Base-by-base conservation (phyloP, 2,329 filamentous ascomycete species). In the Neonectria faginata region DNA sequence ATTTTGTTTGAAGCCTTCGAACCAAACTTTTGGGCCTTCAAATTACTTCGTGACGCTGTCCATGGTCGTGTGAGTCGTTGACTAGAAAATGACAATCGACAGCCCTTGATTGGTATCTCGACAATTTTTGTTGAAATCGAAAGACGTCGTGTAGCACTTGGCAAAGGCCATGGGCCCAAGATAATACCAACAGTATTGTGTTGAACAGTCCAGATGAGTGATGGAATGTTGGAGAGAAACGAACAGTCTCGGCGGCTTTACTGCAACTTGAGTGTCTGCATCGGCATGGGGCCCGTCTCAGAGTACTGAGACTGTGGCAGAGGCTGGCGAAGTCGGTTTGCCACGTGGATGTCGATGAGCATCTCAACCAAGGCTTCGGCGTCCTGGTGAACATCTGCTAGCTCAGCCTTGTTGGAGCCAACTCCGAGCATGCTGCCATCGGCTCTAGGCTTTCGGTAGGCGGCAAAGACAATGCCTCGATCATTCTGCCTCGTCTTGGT, bases 381-480 rank as follows among this genome's bases (percentile, higher is more conserved):
- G 66, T 88, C 85, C 22, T 75, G 74, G 62, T 83, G 77, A 9
- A 88, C 76, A 18, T 78, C 77, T 9, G 79, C 79, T 2, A 88
- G 80, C 67, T 86, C 83, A 8, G 76, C 76, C 11, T 77, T 73
- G 22, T 64, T 70, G 33, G 77, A 77, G 60, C 74, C 76, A 51
- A 78, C 78, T 12, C 75, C 76, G 12, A 78, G 72, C 44, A 77
- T 76, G 31, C 72, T 74, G 16, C 78, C 78, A 25, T 80, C 80
- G 8, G 72, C 73, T 45, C 78, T 77, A 16, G 84, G 83, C 65
- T 83, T 83, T 22, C 85, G 80, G 67, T 87, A 88, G 0, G 84
- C 86, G 1, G 85, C 85, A 59, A 88, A 88, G 5, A 88, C 82
- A 62, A 88, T 84, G 50, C 85, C 86, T 33, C 84, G 80, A 67